Conservation (phyloP, 768 basidiomycete species). For the Coprinopsis marcescibilis region DNA sequence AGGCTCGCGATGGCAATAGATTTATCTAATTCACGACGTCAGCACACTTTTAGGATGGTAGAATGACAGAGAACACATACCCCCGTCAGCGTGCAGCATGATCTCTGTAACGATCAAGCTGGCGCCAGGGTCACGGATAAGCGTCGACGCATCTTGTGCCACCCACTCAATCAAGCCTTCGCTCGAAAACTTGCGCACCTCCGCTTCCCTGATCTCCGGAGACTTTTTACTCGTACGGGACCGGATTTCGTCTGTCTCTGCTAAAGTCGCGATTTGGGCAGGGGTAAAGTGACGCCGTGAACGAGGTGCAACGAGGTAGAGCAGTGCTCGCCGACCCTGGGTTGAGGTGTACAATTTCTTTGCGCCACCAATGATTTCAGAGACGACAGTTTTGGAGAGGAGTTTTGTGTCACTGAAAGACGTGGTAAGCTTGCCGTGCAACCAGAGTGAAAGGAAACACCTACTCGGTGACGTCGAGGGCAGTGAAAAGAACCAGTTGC, state of each 20-base stretch:
- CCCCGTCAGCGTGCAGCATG: constrained; percentile 81
- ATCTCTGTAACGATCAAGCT: constrained; percentile 75
- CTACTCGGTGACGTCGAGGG: constrained; percentile 86
- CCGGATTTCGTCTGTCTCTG: constrained; percentile 66
- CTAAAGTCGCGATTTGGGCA: constrained; percentile 62
- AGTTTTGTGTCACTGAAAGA: constrained; percentile 80
- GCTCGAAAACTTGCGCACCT: constrained; percentile 71
- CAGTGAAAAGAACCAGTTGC: constrained; percentile 84
- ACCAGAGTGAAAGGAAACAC: constrained; percentile 17
- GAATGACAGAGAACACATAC: constrained; percentile 37
- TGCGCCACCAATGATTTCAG: constrained; percentile 57
- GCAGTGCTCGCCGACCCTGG: constrained; percentile 76
- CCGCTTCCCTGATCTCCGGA: constrained; percentile 50
- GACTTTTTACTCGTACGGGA: constrained; percentile 85
- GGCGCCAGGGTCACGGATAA: constrained; percentile 73
- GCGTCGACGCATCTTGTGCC: constrained; percentile 38
- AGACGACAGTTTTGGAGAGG: constrained; percentile 70
- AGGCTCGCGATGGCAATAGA: constrained; percentile 54
- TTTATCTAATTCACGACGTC: constrained; percentile 54
- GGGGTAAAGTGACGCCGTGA: constrained; percentile 86
- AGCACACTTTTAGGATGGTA: background rate
- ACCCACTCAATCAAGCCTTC: constrained; percentile 66
- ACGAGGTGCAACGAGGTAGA: constrained; percentile 81
- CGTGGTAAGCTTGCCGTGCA: background rate
- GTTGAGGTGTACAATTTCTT: constrained; percentile 51